These are phyloP conservation scores for Rhizopogon roseolus DNA, from an alignment of 768 basidiomycete species.

Conservation along the genomic window DNA sequence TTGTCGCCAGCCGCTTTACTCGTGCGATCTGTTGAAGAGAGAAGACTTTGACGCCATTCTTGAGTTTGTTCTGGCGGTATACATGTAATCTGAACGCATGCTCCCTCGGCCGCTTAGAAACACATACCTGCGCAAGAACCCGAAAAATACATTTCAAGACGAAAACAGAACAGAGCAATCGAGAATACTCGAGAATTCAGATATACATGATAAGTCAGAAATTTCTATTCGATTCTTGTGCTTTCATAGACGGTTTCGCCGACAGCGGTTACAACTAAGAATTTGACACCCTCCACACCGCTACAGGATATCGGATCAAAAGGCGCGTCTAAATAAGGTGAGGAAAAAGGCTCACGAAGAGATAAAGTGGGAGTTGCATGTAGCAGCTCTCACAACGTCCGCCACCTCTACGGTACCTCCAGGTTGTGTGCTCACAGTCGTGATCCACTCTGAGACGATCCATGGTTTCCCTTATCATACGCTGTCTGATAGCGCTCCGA, in stretches of 20 bases:
- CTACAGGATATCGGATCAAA: slow-evolving; percentile 14
- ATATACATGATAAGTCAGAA: no score
- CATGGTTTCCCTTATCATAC: slow-evolving; percentile 26
- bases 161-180: no score
- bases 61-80: no score
- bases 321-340: neutral
- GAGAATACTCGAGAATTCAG: no score
- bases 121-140: no score
- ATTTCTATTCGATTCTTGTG: no score
- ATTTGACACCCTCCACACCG: slow-evolving; percentile 29
- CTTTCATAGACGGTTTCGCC: slow-evolving; percentile 29
- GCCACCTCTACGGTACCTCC: slow-evolving; percentile 39
- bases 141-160: no score
- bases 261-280: slow-evolving; percentile 32
- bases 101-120: no score
- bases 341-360: slow-evolving; percentile 39
- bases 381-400: slow-evolving; percentile 45
- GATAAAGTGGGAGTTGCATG: slow-evolving; percentile 34
- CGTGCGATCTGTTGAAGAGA: no score
- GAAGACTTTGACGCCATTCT: no score
- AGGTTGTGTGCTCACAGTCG: slow-evolving; percentile 42
- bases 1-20: no score
- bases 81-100: no score
- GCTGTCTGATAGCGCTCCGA: slow-evolving; percentile 5
- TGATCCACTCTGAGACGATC: slow-evolving; percentile 47